Evolutionary conservation across 331 rosid species (phyloP).

Genomic region (Cucumis variabilis): DNA sequence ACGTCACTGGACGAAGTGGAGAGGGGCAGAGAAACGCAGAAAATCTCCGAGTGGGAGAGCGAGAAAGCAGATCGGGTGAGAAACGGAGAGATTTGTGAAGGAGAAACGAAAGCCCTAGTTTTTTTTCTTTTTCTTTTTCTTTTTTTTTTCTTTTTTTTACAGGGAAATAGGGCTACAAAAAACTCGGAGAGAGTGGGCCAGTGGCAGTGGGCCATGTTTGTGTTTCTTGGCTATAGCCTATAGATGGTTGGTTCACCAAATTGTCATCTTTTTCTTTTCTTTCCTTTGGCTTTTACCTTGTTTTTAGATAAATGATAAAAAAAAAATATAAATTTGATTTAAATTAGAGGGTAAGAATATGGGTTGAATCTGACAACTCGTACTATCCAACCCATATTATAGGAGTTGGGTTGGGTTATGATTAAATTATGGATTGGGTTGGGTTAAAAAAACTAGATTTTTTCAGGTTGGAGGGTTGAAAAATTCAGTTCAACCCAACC

Average conservation of each 20-base stretch:
- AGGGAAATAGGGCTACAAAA: background rate
- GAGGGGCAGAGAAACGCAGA: conserved; percentile 17
- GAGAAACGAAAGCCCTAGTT: conserved; percentile 7
- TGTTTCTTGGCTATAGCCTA: background rate
- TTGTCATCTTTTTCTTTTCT: background rate
- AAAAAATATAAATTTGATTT: no score
- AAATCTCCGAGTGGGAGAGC: background rate
- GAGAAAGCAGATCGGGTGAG: background rate
- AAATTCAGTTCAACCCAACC: no score
- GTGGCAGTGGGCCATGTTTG: conserved; percentile 15
- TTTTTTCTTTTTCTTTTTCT: background rate
- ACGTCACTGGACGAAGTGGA: background rate
- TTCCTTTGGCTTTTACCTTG: no score
- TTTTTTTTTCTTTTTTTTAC: background rate
- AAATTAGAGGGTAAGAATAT: no score
- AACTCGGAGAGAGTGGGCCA: conserved; percentile 2
- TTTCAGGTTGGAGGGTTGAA: no score
- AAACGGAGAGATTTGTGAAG: background rate
- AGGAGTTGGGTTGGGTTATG: no score
- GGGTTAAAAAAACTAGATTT: no score
- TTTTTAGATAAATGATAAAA: no score
- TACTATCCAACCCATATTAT: no score
- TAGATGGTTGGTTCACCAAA: background rate
- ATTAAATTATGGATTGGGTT: no score
- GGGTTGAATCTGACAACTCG: no score